These are phyloP conservation scores for Fusarium euwallaceae DNA, from an alignment of 2,329 filamentous ascomycete species.

Conservation along the genomic window DNA sequence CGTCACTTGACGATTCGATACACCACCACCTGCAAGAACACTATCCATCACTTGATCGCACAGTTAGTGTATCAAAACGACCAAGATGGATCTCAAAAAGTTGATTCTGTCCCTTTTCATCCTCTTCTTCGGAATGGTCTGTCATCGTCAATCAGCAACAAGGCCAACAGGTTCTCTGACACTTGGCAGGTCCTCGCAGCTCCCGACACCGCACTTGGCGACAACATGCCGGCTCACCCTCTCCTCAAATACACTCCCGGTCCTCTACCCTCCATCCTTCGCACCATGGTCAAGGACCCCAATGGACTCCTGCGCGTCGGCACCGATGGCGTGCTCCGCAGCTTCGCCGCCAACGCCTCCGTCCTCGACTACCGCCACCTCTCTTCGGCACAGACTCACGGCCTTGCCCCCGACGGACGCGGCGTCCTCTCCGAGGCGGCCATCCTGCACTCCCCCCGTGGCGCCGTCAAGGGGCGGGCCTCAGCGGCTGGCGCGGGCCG, in stretches of 20 bases:
- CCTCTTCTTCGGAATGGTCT: neutral
- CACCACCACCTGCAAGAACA: neutral
- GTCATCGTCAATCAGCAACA: neutral
- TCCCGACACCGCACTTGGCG: neutral
- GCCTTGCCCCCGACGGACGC: conserved; percentile 10
- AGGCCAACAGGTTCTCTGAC: neutral
- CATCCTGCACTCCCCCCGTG: neutral
- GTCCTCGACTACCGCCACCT: conserved; percentile 17
- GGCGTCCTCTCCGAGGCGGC: conserved; percentile 3
- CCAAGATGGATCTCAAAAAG: neutral
- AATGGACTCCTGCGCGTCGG: conserved; percentile 1
- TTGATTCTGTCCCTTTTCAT: neutral
- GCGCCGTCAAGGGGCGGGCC: neutral
- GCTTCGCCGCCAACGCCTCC: conserved; percentile 17
- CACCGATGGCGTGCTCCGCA: conserved; percentile 12
- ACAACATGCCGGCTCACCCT: neutral
- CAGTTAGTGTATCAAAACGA: neutral
- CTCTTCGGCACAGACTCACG: neutral
- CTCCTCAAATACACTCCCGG: conserved; percentile 14
- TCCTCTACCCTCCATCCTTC: conserved; percentile 1
- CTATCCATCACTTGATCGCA: neutral
- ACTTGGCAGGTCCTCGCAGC: neutral
- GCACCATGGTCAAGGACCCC: conserved; percentile 14
- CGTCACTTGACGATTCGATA: neutral
- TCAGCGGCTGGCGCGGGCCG: neutral